A percentile compares a stretch with the other conserved stretches of the same genome.
phyloP scores from a whole-genome alignment of 257 asterid species.

The Pogostemon cablin region DNA sequence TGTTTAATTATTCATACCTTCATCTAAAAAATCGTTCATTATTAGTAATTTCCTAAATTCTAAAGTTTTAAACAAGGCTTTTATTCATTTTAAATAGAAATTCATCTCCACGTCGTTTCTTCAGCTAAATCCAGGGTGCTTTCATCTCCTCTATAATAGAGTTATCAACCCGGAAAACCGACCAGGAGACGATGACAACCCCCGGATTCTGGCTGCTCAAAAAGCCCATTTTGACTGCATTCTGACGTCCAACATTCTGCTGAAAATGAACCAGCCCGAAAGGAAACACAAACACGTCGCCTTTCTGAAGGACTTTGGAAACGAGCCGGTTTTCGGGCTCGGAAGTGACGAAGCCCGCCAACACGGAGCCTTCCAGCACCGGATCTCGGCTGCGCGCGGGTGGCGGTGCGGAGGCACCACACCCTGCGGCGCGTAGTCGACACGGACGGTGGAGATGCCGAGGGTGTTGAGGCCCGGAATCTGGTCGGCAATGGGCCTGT shows the following conservation, averaged over 20 bases:
- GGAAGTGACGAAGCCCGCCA: constrained; percentile 45
- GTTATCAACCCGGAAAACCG: constrained; percentile 31
- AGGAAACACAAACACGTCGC: constrained; percentile 48
- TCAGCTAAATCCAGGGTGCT: constrained; percentile 19
- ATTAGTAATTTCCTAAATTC: too few species aligned
- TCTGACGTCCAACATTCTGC: constrained; percentile 40
- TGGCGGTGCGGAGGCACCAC: constrained; percentile 47
- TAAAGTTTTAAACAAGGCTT: too few species aligned
- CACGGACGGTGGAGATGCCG: constrained; percentile 49
- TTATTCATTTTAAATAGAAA: too few species aligned
- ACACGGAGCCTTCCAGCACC: constrained; percentile 44
- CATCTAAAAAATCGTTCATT: too few species aligned
- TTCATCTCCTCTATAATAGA: constrained; percentile 29
- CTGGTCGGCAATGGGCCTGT: constrained; percentile 30
- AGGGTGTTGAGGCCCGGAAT: constrained; percentile 38
- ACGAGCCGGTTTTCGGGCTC: constrained; percentile 43
- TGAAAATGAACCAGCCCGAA: constrained; percentile 52
- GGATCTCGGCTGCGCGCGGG: constrained; percentile 47
- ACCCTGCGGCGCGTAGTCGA: constrained; percentile 43
- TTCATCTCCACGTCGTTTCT: too few species aligned
- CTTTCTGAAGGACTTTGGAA: constrained; percentile 35
- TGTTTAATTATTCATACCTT: too few species aligned
- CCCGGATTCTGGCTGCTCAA: constrained; percentile 50
- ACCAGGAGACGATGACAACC: constrained; percentile 28
- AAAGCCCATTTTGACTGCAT: constrained; percentile 45